These are phyloP conservation scores for Fusarium pseudograminearum DNA, from an alignment of 2,329 filamentous ascomycete genomes.

Conservation along the genomic window DNA sequence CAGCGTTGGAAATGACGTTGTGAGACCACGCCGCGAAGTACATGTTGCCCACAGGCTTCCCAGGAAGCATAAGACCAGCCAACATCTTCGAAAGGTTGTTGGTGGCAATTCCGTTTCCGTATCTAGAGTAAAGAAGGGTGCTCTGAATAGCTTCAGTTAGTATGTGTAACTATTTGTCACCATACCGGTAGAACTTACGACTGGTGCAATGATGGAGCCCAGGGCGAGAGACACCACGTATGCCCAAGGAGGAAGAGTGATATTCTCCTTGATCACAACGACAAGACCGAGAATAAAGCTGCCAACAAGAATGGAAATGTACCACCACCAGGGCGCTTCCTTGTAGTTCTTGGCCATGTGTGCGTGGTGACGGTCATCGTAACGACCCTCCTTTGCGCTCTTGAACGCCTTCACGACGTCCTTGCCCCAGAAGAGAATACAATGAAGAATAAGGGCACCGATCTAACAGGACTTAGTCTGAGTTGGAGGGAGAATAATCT, in stretches of 20 bases:
- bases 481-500: fast-evolving
- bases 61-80: conserved; percentile 63
- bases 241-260: conserved; percentile 61
- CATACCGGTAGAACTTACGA: conserved; percentile 51
- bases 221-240: conserved; percentile 60
- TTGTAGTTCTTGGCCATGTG: conserved; percentile 66
- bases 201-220: conserved; percentile 62
- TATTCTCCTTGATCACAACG: conserved; percentile 59
- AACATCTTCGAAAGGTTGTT: conserved; percentile 71
- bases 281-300: conserved; percentile 61
- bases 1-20: conserved; percentile 64
- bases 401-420: conserved; percentile 63
- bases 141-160: conserved; percentile 54
- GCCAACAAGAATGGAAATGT: conserved; percentile 54
- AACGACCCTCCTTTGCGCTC: conserved; percentile 57
- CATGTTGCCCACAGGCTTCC: conserved; percentile 66
- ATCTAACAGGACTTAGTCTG: conserved; percentile 55
- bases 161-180: fast-evolving
- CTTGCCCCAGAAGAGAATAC: conserved; percentile 66
- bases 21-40: conserved; percentile 71
- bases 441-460: conserved; percentile 65
- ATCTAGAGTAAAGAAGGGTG: conserved; percentile 63
- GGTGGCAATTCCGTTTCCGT: conserved; percentile 68
- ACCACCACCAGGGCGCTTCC: conserved; percentile 64
- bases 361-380: conserved; percentile 63